These are phyloP conservation scores for Acidomyces sp. DNA, from an alignment of 495 filamentous ascomycete genomes.

Conservation along the genomic window DNA sequence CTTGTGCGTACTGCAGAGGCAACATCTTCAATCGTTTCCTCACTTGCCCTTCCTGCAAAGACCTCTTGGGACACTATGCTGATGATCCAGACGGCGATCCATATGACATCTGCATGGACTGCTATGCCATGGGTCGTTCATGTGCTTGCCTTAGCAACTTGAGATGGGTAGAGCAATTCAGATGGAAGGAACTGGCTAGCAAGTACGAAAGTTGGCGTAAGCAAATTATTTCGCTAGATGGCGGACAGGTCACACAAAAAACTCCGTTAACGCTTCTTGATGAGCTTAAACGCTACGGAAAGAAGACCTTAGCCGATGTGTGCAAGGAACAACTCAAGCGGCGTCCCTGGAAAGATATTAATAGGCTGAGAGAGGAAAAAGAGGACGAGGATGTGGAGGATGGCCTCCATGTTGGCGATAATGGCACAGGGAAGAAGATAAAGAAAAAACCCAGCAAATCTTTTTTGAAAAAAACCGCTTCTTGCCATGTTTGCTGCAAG, in stretches of 20 bases:
- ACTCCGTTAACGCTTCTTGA: slow-evolving; percentile 52
- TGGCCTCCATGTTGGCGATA: slow-evolving; percentile 30
- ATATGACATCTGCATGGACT: slow-evolving; percentile 96
- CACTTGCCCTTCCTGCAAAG: slow-evolving; percentile 68
- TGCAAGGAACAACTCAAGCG: slow-evolving; percentile 73
- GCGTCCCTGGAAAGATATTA: slow-evolving; percentile 53
- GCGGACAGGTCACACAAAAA: slow-evolving; percentile 40
- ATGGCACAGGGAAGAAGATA: slow-evolving; percentile 34
- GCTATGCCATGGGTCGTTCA: slow-evolving; percentile 84
- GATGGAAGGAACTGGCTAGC: slow-evolving; percentile 62
- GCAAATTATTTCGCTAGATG: slow-evolving; percentile 55
- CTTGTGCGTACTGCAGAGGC: slow-evolving; percentile 87
- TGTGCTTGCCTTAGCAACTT: slow-evolving; percentile 74
- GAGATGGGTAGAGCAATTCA: slow-evolving; percentile 85
- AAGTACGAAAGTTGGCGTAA: slow-evolving; percentile 72
- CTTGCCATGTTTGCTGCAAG: slow-evolving; percentile 71
- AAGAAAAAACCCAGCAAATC: slow-evolving; percentile 35
- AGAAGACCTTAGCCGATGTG: slow-evolving; percentile 71
- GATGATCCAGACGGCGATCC: slow-evolving; percentile 29
- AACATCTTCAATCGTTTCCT: slow-evolving; percentile 97
- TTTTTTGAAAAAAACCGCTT: slow-evolving; percentile 34
- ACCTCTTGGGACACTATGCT: slow-evolving; percentile 31
- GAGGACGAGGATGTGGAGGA: slow-evolving; percentile 29
- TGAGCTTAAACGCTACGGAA: slow-evolving; percentile 47
- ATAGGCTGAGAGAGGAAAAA: slow-evolving; percentile 28